Percentiles rank a stretch among this genome's conserved stretches.
phyloP scores from a whole-genome alignment of 192 early-diverging fungal species.

The Coemansia sp. region DNA sequence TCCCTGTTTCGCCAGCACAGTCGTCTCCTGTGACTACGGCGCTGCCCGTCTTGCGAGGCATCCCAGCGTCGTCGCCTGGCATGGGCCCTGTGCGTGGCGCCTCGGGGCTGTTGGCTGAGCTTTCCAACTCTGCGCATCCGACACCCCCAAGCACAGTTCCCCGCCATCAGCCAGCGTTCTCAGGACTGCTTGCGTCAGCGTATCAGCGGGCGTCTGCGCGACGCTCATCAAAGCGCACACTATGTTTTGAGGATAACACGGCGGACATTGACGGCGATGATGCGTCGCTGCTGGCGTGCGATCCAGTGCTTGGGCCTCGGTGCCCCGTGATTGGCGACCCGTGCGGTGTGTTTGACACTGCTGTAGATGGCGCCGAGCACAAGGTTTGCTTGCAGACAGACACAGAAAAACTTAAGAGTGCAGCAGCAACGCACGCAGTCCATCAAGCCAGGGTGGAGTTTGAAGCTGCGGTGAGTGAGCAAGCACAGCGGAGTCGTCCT shows the following conservation, averaged over 20 bases:
- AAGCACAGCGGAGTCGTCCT: constrained; percentile 17
- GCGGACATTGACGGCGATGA: background rate
- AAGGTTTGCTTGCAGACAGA: background rate
- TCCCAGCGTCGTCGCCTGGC: constrained; percentile 14
- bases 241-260: constrained; percentile 29
- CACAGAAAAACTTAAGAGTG: background rate
- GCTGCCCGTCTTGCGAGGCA: constrained; percentile 9
- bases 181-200: constrained; percentile 44
- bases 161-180: constrained; percentile 39
- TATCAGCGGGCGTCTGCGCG: constrained; percentile 39
- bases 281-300: constrained; percentile 24
- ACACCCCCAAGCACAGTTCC: constrained; percentile 41
- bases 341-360: constrained; percentile 30
- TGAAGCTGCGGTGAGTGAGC: constrained; percentile 34
- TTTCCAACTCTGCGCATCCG: constrained; percentile 15
- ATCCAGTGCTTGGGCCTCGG: constrained; percentile 45
- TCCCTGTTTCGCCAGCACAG: constrained; percentile 43
- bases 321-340: constrained; percentile 49
- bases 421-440: constrained; percentile 13
- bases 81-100: constrained; percentile 1
- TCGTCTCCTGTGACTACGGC: constrained; percentile 24
- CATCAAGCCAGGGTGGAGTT: constrained; percentile 29
- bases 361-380: background rate
- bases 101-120: background rate
- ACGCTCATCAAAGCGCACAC: constrained; percentile 38